Base-by-base conservation (phyloP, 345 rosid species). In the Rhodomyrtus tomentosa region DNA sequence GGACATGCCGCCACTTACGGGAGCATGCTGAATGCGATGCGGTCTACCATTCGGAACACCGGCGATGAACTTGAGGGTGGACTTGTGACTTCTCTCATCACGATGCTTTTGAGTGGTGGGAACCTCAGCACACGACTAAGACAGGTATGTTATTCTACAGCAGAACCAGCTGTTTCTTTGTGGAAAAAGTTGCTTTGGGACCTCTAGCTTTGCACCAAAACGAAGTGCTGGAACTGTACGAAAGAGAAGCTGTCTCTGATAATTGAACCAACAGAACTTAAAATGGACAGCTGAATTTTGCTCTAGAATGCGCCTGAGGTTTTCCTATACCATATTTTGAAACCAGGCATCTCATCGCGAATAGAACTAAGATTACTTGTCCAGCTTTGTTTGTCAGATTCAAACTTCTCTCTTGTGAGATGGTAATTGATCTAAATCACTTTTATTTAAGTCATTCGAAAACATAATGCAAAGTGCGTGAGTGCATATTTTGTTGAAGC, bases 1-100 rank as follows among this genome's bases (percentile, higher is more conserved):
- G 98, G 96, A 48, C 92, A 91, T 68, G 98, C 87, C 81, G 80
- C 85, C 18, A 95, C 97, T 4, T 96, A 95, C 13, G 98, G 99
- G 55, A 88, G 81, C 87, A 90, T 96, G 85, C 84, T 94, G 81
- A 95, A 84, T 24, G 92, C 97, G 42, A 96, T 96, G 97, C 91
- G 97, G 58, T 88, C 94, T 79, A 96, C 94, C 83, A 91, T 96
- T 84, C 91, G 92, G 24, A 90, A 88, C 83, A 80, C 84, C 82
- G 86, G 55, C 83, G 59, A 52, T 55, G 85, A 84, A 49, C 79
- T 86, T 3, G 82, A 79, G 81, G 94, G 90, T 62, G 96, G 95
- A 80, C 2, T 90, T 51, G 90, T 96, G 52, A 84, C 93, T 22
- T 87, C 94, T 86, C 93, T 96, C 82, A 54, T 96, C 84, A 55